Evolutionary conservation across 495 filamentous ascomycete genomes (phyloP).

Genomic region (Hyphodiscus hymeniophilus): DNA sequence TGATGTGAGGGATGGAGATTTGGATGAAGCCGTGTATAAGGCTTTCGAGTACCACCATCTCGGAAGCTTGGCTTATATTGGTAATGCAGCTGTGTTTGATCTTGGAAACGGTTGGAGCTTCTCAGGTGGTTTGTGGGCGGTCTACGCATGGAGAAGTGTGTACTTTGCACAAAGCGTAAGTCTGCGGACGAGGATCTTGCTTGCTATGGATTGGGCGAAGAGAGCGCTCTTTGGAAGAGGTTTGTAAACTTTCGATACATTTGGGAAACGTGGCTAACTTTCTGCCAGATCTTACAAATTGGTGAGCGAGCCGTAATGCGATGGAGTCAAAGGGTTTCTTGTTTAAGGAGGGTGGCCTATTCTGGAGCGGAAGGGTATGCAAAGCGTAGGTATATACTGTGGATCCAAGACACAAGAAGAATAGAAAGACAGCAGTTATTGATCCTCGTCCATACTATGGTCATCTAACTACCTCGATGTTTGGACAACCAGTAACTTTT

Average conservation of each 20-base stretch:
- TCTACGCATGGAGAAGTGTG: conserved; percentile 93
- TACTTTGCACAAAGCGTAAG: conserved; percentile 99
- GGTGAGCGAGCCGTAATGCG: not conserved
- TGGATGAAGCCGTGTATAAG: conserved; percentile 90
- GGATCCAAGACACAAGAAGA: no score
- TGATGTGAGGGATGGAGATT: conserved; percentile 75
- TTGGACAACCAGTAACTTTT: no score
- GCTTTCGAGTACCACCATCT: conserved; percentile 93
- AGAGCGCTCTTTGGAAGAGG: conserved; percentile 91
- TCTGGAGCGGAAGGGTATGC: not conserved
- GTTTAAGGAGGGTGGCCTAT: not conserved
- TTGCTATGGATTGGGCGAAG: conserved; percentile 99
- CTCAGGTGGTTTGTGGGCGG: conserved; percentile 79
- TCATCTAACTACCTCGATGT: not conserved
- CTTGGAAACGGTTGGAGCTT: conserved; percentile 63
- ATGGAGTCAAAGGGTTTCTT: not conserved
- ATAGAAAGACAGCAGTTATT: no score
- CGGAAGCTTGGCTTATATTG: conserved; percentile 90
- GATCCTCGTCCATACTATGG: no score
- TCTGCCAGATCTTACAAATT: conserved; percentile 21
- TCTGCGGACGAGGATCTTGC: conserved; percentile 74
- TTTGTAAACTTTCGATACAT: conserved; percentile 37
- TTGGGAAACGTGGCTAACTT: conserved; percentile 7
- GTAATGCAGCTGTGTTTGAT: conserved; percentile 94
- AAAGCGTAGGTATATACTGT: no score